Evolutionary conservation across 2,329 filamentous ascomycete species (phyloP), one percentile per base, ranked within the genome.

Genomic region (Plenodomus biglobosus): DNA sequence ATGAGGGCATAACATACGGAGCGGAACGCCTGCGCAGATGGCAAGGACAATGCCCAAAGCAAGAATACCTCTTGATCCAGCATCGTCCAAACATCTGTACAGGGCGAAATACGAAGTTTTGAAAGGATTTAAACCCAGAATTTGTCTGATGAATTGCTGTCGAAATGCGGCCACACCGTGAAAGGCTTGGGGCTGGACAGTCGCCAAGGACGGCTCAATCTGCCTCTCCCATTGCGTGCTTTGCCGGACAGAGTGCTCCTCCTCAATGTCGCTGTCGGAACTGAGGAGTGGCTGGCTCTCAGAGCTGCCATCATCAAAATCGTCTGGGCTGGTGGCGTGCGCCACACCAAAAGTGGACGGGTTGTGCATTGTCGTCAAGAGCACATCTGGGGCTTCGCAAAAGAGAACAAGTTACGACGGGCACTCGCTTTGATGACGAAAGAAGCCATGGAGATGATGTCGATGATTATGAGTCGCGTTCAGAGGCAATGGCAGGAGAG

Each of bases 1-100:
- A 15, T 3, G 15, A 15, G 5, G 3, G 27, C 3, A 32, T 32
- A 3, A 32, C 27, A 11, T 32, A 32, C 27, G 50, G 22, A 85
- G 80, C 1, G 83, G 83, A 6, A 82, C 73, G 35, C 83, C 83
- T 15, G 81, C 78, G 11, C 76, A 78, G 34, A 81, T 77, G 35
- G 82, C 77, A 18, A 72, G 63, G 5, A 74, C 7, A 15, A 71
- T 62, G 5, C 68, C 75, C 13, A 61, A 43, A 13, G 58, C 46
- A 2, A 75, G 62, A 10, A 74, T 68, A 1, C 52, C 20, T 53
- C 68, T 65, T 51, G 75, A 77, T 20, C 65, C 57, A n/a, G 61
- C 43, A 38, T 73, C 71, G 27, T 76, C 70, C 51, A 80, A 57
- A 8, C 75, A 71, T 18, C 72, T 66, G 59, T 77, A 80, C 0